Evolutionary conservation across 768 basidiomycete genomes (phyloP).

Genomic region (Rhizopogon sp.): DNA sequence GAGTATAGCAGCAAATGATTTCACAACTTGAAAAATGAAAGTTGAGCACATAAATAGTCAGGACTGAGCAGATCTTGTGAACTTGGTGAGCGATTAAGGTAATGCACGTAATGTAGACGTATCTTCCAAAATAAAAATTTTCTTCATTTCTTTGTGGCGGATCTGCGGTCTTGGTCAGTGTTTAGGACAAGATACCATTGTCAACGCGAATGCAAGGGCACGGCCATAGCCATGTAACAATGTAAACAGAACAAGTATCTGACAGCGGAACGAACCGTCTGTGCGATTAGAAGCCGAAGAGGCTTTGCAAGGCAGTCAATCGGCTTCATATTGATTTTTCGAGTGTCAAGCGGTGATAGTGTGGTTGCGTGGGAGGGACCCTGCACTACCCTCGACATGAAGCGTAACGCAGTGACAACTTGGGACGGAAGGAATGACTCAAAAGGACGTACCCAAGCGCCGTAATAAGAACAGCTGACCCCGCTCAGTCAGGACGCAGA

Average conservation of each 20-base stretch:
- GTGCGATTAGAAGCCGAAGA: constrained; percentile 6
- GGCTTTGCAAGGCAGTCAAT: constrained; percentile 42
- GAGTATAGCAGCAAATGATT: not conserved
- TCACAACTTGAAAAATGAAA: not conserved
- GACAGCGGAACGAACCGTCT: constrained; percentile 73
- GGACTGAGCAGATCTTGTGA: not conserved
- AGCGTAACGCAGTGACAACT: constrained; percentile 9
- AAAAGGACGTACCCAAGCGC: constrained; percentile 1
- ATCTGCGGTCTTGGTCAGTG: not conserved
- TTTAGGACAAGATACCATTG: not conserved
- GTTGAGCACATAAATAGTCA: not conserved
- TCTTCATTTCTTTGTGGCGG: not conserved
- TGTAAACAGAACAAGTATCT: constrained; percentile 20
- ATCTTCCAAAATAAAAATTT: not conserved
- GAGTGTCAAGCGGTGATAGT: constrained; percentile 32
- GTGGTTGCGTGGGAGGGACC: constrained; percentile 25
- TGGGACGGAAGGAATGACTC: constrained; percentile 9
- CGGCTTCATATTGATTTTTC: constrained; percentile 49
- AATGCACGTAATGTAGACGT: constrained; percentile 1
- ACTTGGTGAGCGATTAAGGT: not conserved
- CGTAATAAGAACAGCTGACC: constrained; percentile 6
- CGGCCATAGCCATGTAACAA: not conserved
- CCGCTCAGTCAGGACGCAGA: constrained; percentile 2
- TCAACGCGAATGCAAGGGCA: not conserved
- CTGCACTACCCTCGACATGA: constrained; percentile 32